Base-by-base conservation (phyloP, 257 asterid species). In the Datura wrightii region DNA sequence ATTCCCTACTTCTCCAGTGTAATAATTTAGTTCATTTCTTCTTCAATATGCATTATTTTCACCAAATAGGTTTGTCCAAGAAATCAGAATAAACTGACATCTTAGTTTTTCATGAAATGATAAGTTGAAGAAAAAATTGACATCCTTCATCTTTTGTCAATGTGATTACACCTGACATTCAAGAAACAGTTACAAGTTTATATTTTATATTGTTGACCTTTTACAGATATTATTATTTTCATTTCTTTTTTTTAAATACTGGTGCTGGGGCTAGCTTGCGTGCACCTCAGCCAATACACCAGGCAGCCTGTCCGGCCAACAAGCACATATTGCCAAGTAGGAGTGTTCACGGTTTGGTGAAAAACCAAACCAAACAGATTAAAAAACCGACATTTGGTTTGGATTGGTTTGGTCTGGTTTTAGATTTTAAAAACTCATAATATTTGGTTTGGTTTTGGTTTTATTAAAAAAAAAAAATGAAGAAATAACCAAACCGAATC, bases 151-250 rank as follows among this genome's bases (percentile, higher is more conserved):
- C 82, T 50, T 74, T 50, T 31, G 63, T 62, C 19, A 78, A 46
- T 31, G 63, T 50, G 44, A 50, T 76, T 50, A 31, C 24, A 76
- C 44, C 81, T 31, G 82, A 52, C 63, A 78, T 78, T 50, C 44
- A 54, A 52, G 63, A 52, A 78, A 78, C 46, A 52, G 24, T 14
- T 50, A 8, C 19, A 10, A 8, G 82, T 76, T 67, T 52, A 76
- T 74, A 24, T 74, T 76, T 67, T 52, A 76, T 74, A 24, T 74
- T 48, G 11, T 19, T 46, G 81, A 76, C 46, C 24, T 76, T 76
- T 52, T 76, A 76, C 8, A 52, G 56, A 70, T 9, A 8, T 3
- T 66, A 36, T 36, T 66, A 41, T 42, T 70, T 41, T 18, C 24
- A 4, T 39, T 39, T 70, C 31, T 41, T 41, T 71, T 71, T 41